Conservation (phyloP, 2,329 filamentous ascomycete species). For the Drechslerella stenobrocha region DNA sequence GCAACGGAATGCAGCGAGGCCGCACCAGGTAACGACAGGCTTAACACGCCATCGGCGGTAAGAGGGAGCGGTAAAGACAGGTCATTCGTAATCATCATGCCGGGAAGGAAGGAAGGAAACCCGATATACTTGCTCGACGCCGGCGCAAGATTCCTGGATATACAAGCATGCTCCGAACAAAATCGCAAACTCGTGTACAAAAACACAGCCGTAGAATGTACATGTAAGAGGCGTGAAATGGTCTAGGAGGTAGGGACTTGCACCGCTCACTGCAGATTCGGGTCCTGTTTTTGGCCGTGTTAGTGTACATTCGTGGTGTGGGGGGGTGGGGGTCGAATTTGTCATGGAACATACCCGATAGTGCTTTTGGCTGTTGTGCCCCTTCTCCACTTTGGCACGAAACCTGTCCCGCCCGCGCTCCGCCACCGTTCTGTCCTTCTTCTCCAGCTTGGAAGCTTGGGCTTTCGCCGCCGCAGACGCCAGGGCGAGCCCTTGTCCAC, state of each 20-base stretch:
- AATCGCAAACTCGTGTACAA: no score
- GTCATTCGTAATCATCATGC: no score
- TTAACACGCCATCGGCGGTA: no score
- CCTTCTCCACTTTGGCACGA: conserved; percentile 72
- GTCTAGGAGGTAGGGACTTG: background rate
- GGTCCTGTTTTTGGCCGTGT: conserved; percentile 22
- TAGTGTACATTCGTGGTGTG: background rate
- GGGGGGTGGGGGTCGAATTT: background rate
- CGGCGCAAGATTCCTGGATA: conserved; percentile 3
- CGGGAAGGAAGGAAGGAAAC: background rate
- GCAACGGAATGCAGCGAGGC: no score
- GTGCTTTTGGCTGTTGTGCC: conserved; percentile 71
- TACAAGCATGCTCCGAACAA: background rate
- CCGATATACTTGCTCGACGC: background rate
- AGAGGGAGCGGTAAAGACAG: no score
- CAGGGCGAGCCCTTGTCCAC: conserved; percentile 74
- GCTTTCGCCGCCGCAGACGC: conserved; percentile 75
- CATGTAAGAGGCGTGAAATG: background rate
- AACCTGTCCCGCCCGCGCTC: conserved; percentile 66
- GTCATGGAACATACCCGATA: conserved; percentile 55
- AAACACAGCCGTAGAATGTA: conserved; percentile 4
- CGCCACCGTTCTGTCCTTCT: conserved; percentile 69
- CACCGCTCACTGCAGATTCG: conserved; percentile 28
- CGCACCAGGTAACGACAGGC: no score
- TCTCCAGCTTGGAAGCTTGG: conserved; percentile 68